Percentiles rank a stretch among this genome's conserved stretches.
Conservation (phyloP, 2,329 filamentous ascomycete species). For the Sporothrix humicola region DNA sequence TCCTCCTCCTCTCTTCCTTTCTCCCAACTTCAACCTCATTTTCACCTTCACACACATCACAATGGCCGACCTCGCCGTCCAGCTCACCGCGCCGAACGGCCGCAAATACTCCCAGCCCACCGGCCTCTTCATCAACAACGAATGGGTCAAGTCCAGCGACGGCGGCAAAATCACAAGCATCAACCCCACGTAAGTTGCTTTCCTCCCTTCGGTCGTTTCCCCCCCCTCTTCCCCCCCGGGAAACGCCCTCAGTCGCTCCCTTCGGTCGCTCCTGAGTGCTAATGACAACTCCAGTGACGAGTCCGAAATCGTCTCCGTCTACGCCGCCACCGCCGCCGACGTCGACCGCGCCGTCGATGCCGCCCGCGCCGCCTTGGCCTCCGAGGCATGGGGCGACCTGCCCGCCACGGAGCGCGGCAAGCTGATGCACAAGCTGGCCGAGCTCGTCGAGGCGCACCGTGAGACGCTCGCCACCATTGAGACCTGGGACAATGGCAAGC, state of each 20-base stretch:
- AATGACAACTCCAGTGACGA: conserved; percentile 26
- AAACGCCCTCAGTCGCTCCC: not conserved
- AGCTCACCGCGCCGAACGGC: conserved; percentile 78
- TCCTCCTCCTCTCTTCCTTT: not conserved
- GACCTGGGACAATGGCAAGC: conserved; percentile 85
- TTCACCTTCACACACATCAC: not conserved
- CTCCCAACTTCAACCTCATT: not conserved
- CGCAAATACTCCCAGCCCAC: conserved; percentile 71
- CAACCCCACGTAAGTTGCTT: conserved; percentile 66
- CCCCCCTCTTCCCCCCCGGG: too few relatives aligned
- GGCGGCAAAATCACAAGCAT: conserved; percentile 69
- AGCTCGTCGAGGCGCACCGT: conserved; percentile 49
- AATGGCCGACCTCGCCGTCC: conserved; percentile 46
- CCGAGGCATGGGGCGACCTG: conserved; percentile 34
- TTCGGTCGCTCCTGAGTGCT: not conserved
- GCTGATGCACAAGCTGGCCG: conserved; percentile 53
- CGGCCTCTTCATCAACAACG: conserved; percentile 82
- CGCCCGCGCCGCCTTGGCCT: conserved; percentile 35
- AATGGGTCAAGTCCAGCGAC: conserved; percentile 72
- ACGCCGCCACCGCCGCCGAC: conserved; percentile 33
- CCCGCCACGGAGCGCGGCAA: conserved; percentile 44
- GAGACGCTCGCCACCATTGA: conserved; percentile 56
- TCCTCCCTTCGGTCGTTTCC: not conserved
- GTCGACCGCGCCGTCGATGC: conserved; percentile 37
- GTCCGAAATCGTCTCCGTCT: conserved; percentile 34